These are phyloP conservation scores for Pichia phayaonensis DNA, from an alignment of 805 yeast species.

Conservation along the genomic window DNA sequence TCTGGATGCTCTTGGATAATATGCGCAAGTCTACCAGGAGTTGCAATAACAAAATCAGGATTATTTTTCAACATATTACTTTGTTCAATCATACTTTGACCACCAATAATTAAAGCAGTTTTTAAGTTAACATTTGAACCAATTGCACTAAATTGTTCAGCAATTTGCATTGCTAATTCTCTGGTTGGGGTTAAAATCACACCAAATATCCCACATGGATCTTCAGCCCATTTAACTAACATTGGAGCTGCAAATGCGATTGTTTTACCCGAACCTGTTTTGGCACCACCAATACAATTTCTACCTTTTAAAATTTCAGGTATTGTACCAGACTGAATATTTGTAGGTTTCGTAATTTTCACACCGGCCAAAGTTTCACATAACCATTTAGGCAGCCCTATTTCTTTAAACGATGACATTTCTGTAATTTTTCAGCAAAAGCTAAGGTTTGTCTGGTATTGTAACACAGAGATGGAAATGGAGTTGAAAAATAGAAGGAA, in stretches of 20 bases:
- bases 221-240: conserved; percentile 89
- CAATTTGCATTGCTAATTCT: conserved; percentile 92
- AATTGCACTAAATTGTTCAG: conserved; percentile 90
- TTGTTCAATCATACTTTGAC: conserved; percentile 88
- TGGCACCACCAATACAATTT: conserved; percentile 97
- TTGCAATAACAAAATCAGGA: conserved; percentile 94
- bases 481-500: background rate
- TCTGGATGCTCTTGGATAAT: conserved; percentile 84
- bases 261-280: conserved; percentile 97
- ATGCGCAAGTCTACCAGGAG: conserved; percentile 95
- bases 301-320: conserved; percentile 77
- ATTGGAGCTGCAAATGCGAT: conserved; percentile 98
- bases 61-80: conserved; percentile 69
- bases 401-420: conserved; percentile 19
- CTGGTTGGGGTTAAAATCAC: conserved; percentile 85
- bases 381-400: conserved; percentile 86
- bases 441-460: too few relatives aligned
- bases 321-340: conserved; percentile 81
- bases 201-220: conserved; percentile 90
- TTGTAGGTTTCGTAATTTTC: conserved; percentile 78
- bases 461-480: background rate
- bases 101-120: conserved; percentile 86
- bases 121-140: conserved; percentile 85
- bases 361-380: conserved; percentile 71
- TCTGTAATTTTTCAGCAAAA: background rate